A percentile compares a stretch with the other conserved stretches of the same genome.
Evolutionary conservation across 208 protist genomes (phyloP).

Genomic region (Borovskyia barvae): DNA sequence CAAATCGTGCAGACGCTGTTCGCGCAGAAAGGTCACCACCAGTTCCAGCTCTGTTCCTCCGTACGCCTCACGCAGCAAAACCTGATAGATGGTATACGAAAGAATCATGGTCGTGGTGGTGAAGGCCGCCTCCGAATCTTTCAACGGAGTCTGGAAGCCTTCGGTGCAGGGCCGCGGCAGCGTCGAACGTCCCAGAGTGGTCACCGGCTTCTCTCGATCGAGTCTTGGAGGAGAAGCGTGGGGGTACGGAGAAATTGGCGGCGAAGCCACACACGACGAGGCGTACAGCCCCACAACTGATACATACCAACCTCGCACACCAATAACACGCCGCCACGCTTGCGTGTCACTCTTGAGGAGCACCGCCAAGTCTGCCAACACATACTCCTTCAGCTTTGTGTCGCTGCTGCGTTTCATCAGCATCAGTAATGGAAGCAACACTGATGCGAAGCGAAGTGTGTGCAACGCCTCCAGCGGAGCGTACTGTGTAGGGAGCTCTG

Average conservation of each 20-base stretch:
- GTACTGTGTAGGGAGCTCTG: constrained; percentile 30
- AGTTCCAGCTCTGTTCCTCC: constrained; percentile 65
- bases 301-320: constrained; percentile 67
- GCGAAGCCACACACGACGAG: not conserved
- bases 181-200: too few relatives aligned
- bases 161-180: not conserved
- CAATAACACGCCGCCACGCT: constrained; percentile 60
- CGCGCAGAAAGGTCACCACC: constrained; percentile 51
- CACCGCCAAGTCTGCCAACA: constrained; percentile 49
- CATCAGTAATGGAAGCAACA: constrained; percentile 53
- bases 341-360: constrained; percentile 56
- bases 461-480: constrained; percentile 25
- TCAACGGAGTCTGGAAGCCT: not conserved
- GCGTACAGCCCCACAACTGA: constrained; percentile 52
- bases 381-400: constrained; percentile 35
- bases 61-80: constrained; percentile 60
- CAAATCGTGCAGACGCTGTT: constrained; percentile 32
- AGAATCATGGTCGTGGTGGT: constrained; percentile 47
- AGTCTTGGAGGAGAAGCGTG: too few relatives aligned
- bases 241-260: too few relatives aligned
- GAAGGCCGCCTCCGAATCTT: constrained; percentile 13
- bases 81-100: constrained; percentile 52
- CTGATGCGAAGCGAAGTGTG: constrained; percentile 48
- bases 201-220: too few relatives aligned
- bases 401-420: constrained; percentile 51